Percentiles rank a stretch among this genome's conserved stretches.
phyloP scores from a whole-genome alignment of 1,284 basidiomycete species.

The Leccinum solheimii region DNA sequence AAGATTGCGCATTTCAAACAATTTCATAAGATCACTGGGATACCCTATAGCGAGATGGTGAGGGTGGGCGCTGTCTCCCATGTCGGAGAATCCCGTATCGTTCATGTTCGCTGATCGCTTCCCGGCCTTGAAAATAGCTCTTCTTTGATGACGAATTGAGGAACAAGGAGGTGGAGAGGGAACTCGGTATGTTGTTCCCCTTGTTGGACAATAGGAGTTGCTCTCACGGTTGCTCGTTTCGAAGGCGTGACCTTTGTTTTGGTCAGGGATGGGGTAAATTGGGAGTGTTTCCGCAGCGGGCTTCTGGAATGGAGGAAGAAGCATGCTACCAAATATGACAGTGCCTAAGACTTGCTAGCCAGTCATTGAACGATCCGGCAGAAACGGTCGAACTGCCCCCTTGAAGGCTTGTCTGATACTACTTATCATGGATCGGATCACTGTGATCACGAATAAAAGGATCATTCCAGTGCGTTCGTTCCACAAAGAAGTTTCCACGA shows the following conservation, averaged over 20 bases:
- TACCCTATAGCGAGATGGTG: conserved; percentile 86
- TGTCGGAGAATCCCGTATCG: background rate
- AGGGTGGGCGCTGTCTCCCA: conserved; percentile 14
- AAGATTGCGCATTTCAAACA: conserved; percentile 81
- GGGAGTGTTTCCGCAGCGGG: conserved; percentile 59
- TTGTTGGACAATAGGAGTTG: background rate
- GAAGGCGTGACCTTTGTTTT: conserved; percentile 72
- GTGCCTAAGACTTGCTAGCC: conserved; percentile 9
- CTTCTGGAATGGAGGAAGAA: conserved; percentile 59
- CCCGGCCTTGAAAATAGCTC: conserved; percentile 45
- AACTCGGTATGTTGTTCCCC: conserved; percentile 28
- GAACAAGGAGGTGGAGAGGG: conserved; percentile 72
- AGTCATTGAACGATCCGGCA: background rate
- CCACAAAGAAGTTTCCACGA: background rate
- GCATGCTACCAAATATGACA: conserved; percentile 6
- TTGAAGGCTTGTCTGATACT: background rate
- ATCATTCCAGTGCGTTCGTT: conserved; percentile 14
- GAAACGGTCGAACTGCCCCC: background rate
- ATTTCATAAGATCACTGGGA: conserved; percentile 67
- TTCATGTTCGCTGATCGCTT: background rate
- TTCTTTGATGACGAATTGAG: conserved; percentile 84
- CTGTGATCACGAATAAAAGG: background rate
- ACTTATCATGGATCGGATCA: background rate
- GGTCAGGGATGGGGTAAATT: conserved; percentile 53
- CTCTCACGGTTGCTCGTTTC: conserved; percentile 3